Evolutionary conservation across 306 rosid species (phyloP).

Genomic region (Vachellia pachyceras): DNA sequence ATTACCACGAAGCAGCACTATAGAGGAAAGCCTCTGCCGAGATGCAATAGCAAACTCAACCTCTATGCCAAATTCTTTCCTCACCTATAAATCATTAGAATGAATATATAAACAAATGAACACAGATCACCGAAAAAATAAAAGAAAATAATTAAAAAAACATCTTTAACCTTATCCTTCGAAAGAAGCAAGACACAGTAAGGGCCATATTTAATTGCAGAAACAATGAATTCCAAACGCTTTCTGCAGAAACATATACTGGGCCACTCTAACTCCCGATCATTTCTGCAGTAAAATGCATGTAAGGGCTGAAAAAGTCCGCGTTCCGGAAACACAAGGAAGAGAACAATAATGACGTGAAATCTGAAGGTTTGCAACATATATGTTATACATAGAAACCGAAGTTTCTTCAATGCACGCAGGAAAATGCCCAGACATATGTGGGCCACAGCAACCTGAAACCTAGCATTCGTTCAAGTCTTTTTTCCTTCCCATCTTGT

Average conservation of each 20-base stretch:
- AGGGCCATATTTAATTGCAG: background rate
- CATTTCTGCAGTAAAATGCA: background rate
- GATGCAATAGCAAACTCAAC: background rate
- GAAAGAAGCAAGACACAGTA: background rate
- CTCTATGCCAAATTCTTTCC: background rate
- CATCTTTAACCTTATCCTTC: background rate
- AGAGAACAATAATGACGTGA: constrained; percentile 1
- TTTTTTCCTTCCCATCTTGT: background rate
- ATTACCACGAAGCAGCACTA: background rate
- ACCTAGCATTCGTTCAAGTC: background rate
- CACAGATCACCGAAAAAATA: background rate
- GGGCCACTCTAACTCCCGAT: constrained; percentile 1
- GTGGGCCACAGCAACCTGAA: constrained; percentile 3
- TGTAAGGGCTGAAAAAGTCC: constrained; percentile 6
- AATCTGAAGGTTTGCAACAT: background rate
- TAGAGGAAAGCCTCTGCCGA: background rate
- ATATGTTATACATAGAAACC: background rate
- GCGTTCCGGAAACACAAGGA: background rate
- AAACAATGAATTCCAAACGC: background rate
- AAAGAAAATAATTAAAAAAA: background rate
- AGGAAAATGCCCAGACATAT: background rate
- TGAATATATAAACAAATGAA: background rate
- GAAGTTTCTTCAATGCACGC: background rate
- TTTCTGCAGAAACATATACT: background rate
- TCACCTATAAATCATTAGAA: background rate